Conservation (phyloP, 2,329 filamentous ascomycete genomes). For the Tympanopsis confertula region DNA sequence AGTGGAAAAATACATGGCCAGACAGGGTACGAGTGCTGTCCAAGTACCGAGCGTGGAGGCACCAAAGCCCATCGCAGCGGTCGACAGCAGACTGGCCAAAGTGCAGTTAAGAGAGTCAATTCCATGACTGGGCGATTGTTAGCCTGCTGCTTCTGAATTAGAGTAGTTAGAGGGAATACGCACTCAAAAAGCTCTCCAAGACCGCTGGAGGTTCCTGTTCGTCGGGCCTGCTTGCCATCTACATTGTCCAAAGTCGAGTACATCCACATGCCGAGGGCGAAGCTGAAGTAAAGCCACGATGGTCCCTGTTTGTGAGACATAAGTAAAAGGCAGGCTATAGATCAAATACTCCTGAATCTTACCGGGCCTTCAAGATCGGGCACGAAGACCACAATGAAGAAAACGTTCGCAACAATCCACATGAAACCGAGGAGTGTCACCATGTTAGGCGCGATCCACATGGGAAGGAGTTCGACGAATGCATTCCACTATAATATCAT, state of each 20-base stretch:
- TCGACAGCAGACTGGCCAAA: conserved; percentile 78
- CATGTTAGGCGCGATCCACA: conserved; percentile 68
- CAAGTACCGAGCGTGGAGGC: conserved; percentile 76
- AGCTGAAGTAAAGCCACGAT: conserved; percentile 89
- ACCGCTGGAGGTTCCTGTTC: conserved; percentile 88
- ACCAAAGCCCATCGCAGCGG: conserved; percentile 84
- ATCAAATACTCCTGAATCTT: neutral
- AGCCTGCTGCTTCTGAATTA: neutral
- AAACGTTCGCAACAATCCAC: conserved; percentile 59
- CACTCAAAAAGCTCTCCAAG: conserved; percentile 86
- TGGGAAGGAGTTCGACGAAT: conserved; percentile 58
- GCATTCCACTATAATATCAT: conserved; percentile 57
- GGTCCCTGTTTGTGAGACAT: conserved; percentile 45
- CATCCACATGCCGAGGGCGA: conserved; percentile 93
- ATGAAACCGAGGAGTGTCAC: conserved; percentile 64
- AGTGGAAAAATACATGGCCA: conserved; percentile 98
- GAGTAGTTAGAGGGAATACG: neutral
- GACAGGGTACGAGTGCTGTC: conserved; percentile 78
- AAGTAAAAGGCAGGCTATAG: neutral
- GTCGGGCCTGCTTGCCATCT: conserved; percentile 90
- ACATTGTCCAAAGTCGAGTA: conserved; percentile 99
- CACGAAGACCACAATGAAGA: conserved; percentile 5
- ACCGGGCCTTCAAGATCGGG: neutral
- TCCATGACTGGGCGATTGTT: conserved; percentile 46
- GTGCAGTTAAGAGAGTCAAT: conserved; percentile 98